Percentiles rank a stretch among this genome's conserved stretches.
Conservation (phyloP, 1,139 yeast species). For the Spencermartinsiella ligniputridi region DNA sequence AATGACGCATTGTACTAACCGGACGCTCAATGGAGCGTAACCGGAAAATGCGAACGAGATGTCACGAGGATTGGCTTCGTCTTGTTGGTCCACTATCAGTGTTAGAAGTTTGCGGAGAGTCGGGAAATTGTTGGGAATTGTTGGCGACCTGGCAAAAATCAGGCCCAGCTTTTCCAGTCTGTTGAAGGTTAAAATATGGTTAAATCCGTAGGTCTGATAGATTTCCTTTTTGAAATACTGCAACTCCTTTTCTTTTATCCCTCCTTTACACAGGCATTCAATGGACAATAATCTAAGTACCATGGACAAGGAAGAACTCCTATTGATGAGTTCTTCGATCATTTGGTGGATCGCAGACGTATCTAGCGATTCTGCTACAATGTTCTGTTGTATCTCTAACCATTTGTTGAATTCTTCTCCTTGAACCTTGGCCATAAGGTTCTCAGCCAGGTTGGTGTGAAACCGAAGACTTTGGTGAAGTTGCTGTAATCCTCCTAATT, state of each 20-base stretch:
- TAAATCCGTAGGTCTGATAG: conserved; percentile 56
- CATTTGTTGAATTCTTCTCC: conserved; percentile 48
- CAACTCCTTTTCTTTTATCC: conserved; percentile 58
- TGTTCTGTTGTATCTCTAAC: conserved; percentile 69
- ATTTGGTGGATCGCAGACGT: conserved; percentile 48
- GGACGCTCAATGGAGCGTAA: conserved; percentile 42
- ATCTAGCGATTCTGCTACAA: conserved; percentile 54
- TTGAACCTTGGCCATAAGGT: conserved; percentile 52
- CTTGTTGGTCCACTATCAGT: conserved; percentile 31
- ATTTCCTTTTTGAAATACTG: conserved; percentile 47
- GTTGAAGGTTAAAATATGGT: conserved; percentile 39
- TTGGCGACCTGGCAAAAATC: conserved; percentile 30
- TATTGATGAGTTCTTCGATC: conserved; percentile 47
- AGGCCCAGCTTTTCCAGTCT: conserved; percentile 40
- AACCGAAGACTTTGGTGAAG: conserved; percentile 66
- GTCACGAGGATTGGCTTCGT: conserved; percentile 29
- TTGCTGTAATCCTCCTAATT: conserved; percentile 61
- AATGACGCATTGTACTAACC: conserved; percentile 38
- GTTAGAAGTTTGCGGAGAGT: conserved; percentile 27
- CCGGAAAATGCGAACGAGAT: conserved; percentile 42
- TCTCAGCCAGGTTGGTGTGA: conserved; percentile 75
- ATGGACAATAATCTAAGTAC: conserved; percentile 49
- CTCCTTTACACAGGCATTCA: conserved; percentile 58
- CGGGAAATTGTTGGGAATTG: conserved; percentile 31
- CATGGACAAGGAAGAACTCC: conserved; percentile 37